Evolutionary conservation across 345 rosid genomes (phyloP).

Genomic region (Raphanus raphanistrum): DNA sequence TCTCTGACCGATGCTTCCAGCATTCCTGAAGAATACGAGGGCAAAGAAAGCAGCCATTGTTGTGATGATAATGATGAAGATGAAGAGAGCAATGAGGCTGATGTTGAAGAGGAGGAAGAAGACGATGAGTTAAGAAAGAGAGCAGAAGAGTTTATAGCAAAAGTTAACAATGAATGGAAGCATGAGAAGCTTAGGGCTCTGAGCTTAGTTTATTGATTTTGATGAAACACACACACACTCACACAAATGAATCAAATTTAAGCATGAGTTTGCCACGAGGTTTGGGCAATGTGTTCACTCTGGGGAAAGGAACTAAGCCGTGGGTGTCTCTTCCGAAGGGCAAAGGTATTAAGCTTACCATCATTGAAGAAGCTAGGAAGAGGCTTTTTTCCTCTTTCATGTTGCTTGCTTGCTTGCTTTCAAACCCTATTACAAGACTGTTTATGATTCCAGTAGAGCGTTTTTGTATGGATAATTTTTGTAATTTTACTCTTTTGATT

Average conservation of each 20-base stretch:
- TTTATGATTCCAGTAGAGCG: too few species aligned
- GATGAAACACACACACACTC: not conserved
- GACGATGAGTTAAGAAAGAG: conserved; percentile 60
- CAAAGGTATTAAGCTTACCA: conserved; percentile 78
- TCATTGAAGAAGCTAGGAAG: conserved; percentile 87
- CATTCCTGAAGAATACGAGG: conserved; percentile 14
- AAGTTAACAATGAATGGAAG: conserved; percentile 58
- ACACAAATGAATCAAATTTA: not conserved
- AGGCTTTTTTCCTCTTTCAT: conserved; percentile 36
- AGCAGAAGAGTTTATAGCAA: conserved; percentile 60
- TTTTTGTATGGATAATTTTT: too few species aligned
- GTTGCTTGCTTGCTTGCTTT: too few species aligned
- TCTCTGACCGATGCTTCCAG: not conserved
- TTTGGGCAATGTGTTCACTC: conserved; percentile 69
- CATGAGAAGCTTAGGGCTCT: conserved; percentile 45
- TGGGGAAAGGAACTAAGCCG: conserved; percentile 82
- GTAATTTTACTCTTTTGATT: too few species aligned
- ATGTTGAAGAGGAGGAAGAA: conserved; percentile 21
- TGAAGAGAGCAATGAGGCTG: not conserved
- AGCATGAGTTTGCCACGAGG: conserved; percentile 75
- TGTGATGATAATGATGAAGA: not conserved
- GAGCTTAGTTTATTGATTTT: conserved; percentile 25
- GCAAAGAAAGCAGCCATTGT: not conserved
- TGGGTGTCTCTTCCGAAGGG: conserved; percentile 96
- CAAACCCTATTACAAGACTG: too few species aligned